Conservation (phyloP, 1,284 basidiomycete species). For the Rhodotorula glutinis region DNA sequence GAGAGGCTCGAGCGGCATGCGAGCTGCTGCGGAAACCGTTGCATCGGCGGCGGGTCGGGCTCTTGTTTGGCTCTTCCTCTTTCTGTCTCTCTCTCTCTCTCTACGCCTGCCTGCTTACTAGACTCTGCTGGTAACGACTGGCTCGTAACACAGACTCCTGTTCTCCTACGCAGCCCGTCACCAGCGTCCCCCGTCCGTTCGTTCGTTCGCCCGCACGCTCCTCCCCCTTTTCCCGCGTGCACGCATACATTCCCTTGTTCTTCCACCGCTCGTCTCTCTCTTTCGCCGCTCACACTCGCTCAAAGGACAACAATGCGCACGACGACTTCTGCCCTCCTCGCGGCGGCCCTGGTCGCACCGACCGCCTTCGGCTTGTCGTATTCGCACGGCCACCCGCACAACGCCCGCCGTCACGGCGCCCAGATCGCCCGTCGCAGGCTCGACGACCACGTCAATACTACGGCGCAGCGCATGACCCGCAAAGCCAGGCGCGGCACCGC, state of each 20-base stretch:
- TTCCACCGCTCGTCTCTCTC: background rate
- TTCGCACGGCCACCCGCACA: background rate
- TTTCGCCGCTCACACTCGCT: background rate
- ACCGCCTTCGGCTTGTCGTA: background rate
- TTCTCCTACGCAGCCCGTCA: background rate
- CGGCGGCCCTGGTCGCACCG: background rate
- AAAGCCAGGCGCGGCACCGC: background rate
- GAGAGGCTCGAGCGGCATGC: background rate
- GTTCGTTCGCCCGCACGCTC: background rate
- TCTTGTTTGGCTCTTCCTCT: background rate
- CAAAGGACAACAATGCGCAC: background rate
- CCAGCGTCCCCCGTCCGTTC: background rate
- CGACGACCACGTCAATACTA: background rate
- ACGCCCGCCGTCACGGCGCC: background rate
- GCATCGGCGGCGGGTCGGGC: too few species aligned
- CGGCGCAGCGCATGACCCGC: background rate
- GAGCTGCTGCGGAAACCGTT: background rate
- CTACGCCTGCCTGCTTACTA: background rate
- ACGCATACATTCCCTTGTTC: background rate
- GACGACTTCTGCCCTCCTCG: background rate
- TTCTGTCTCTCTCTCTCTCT: background rate
- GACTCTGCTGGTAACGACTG: background rate
- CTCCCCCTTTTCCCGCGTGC: too few species aligned
- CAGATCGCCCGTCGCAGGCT: background rate
- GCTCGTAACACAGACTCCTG: background rate